These are phyloP conservation scores for Saccharomyces mikatae DNA, from an alignment of 805 yeast species.

Conservation along the genomic window DNA sequence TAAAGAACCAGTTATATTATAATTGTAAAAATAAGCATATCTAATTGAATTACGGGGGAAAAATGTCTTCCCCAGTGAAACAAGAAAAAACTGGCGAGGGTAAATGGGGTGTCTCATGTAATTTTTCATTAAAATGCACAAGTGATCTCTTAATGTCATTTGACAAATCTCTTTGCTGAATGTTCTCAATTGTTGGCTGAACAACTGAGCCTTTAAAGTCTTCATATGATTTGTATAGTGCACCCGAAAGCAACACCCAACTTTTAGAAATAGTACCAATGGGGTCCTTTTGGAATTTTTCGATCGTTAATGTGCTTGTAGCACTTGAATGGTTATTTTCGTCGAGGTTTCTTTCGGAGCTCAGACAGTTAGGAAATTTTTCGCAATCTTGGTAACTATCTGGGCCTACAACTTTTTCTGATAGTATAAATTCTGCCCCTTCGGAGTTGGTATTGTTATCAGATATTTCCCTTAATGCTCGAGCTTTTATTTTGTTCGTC, in stretches of 20 bases:
- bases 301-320: conserved; percentile 46
- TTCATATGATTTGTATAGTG: conserved; percentile 72
- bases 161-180: conserved; percentile 64
- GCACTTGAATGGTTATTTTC: conserved; percentile 3
- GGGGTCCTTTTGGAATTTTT: conserved; percentile 74
- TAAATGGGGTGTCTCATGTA: conserved; percentile 77
- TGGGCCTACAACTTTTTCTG: neutral
- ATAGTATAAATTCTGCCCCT: neutral
- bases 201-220: conserved; percentile 85
- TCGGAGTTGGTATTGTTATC: neutral
- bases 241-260: conserved; percentile 86
- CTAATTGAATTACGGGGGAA: neutral
- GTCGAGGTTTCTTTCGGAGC: neutral
- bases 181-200: conserved; percentile 77
- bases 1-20: neutral
- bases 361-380: neutral
- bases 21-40: neutral
- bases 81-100: conserved; percentile 58
- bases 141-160: conserved; percentile 85
- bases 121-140: conserved; percentile 89
- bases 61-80: conserved; percentile 34
- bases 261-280: conserved; percentile 85
- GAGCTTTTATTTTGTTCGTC: neutral
- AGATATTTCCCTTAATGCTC: neutral
- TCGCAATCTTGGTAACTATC: neutral